Evolutionary conservation across 2,329 filamentous ascomycete species (phyloP).

Genomic region (Verticillium longisporum): DNA sequence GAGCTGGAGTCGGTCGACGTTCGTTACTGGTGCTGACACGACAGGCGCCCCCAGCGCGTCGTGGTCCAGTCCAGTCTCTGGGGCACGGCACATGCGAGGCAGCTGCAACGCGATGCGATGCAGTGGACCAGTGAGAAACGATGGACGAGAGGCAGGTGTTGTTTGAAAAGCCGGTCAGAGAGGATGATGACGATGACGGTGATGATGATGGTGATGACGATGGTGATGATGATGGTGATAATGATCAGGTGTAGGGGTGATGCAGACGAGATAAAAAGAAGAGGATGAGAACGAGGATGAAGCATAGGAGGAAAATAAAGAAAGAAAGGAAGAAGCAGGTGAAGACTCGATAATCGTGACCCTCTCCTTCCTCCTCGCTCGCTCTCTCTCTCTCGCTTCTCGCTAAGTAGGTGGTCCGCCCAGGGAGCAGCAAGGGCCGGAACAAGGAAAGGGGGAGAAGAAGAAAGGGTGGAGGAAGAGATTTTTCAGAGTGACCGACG

Average conservation of each 20-base stretch:
- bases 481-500: background rate
- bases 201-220: background rate
- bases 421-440: background rate
- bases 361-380: too few relatives aligned
- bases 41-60: background rate
- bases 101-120: background rate
- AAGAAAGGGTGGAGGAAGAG: slow-evolving; percentile 1
- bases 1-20: background rate
- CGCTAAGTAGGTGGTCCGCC: too few relatives aligned
- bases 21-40: background rate
- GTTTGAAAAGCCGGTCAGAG: background rate
- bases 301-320: too few relatives aligned
- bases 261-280: too few relatives aligned
- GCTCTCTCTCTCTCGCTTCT: too few relatives aligned
- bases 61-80: background rate
- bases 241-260: too few relatives aligned
- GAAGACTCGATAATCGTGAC: too few relatives aligned
- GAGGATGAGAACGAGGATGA: too few relatives aligned
- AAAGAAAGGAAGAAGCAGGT: too few relatives aligned
- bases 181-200: background rate
- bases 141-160: background rate
- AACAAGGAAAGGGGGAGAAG: background rate
- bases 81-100: background rate
- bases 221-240: too few relatives aligned
- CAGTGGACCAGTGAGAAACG: background rate